Evolutionary conservation across 2,329 filamentous ascomycete genomes (phyloP), one percentile per base, ranked within the genome.

Genomic region (Fulvia fulva): DNA sequence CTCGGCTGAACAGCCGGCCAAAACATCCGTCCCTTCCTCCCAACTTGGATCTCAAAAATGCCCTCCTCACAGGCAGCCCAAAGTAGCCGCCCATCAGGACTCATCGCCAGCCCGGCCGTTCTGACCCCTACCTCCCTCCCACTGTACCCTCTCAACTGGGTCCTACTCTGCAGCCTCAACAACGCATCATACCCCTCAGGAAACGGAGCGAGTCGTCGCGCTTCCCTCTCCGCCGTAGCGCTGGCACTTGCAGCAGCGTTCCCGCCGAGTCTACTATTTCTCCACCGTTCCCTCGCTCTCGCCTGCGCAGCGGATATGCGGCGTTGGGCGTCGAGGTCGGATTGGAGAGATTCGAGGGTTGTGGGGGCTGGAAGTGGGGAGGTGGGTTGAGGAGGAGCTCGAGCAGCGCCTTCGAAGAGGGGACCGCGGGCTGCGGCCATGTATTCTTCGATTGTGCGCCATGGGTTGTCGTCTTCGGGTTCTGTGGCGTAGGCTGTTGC

Each of bases 1-100:
- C 62, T 51, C 45, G 58, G 47, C 43, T 71, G 70, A 37, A 78
- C 67, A 32, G 74, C 74, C 5, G 75, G 74, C 60, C 73, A 75
- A 43, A 69, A 71, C 71, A 85, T 88, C 59, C 89, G 80, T 57
- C 76, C 79, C 51, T 82, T 78, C 19, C 86, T 66, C 69, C 90
- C 86, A 63, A 92, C 80, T 32, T 80, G 81, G 66, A 90, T 84
- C 74, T 91, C 87, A 67, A 90, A 90, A 55, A 92, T 87, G 56
- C 89, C 89, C 64, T 89, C 85, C 69, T 90, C 86, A 32, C 75
- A 78, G 5, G 76, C 77, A 34, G 74, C 78, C 67, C 77, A 80
- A 34, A 81, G 65, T 55, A 67, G 78, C 21, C 75, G 66, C 8
- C 78, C 78, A 65, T 81, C 78, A 25, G 73, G 68, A 67, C 77